Percentiles rank a stretch among this genome's conserved stretches.
phyloP scores from a whole-genome alignment of 257 asterid genomes.

The Ilex asprella region DNA sequence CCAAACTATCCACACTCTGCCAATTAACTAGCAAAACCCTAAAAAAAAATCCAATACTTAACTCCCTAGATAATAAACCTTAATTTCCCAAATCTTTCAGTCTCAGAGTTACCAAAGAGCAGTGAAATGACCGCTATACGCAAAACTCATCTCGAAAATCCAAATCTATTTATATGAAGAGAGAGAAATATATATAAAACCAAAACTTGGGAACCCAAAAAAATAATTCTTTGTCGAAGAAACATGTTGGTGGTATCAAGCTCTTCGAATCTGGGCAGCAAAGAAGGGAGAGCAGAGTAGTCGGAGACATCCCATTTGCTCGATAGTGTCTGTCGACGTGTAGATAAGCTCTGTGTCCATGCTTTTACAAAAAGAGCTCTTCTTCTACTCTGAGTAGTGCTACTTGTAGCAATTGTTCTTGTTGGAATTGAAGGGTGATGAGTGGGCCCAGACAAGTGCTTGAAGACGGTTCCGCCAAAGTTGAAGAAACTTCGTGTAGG shows the following conservation, averaged over 20 bases:
- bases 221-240: conserved; percentile 90
- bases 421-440: neutral
- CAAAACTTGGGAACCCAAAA: conserved; percentile 77
- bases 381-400: conserved; percentile 9
- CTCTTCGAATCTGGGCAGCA: conserved; percentile 91
- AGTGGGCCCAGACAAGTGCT: conserved; percentile 9
- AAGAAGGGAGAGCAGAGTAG: conserved; percentile 58
- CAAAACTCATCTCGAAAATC: conserved; percentile 6
- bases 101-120: neutral
- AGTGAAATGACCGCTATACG: neutral
- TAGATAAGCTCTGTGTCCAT: conserved; percentile 21
- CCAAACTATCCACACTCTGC: too few species aligned
- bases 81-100: neutral
- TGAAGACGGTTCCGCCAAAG: conserved; percentile 3
- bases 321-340: conserved; percentile 24
- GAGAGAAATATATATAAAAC: neutral
- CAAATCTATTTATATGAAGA: conserved; percentile 4
- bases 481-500: conserved; percentile 15
- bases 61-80: too few species aligned
- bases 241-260: conserved; percentile 97
- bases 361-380: conserved; percentile 31
- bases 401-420: neutral
- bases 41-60: too few species aligned
- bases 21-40: too few species aligned
- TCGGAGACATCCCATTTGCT: conserved; percentile 61